These are phyloP conservation scores for Mortierella alpina DNA, from an alignment of 192 early-diverging fungal species.

Conservation along the genomic window DNA sequence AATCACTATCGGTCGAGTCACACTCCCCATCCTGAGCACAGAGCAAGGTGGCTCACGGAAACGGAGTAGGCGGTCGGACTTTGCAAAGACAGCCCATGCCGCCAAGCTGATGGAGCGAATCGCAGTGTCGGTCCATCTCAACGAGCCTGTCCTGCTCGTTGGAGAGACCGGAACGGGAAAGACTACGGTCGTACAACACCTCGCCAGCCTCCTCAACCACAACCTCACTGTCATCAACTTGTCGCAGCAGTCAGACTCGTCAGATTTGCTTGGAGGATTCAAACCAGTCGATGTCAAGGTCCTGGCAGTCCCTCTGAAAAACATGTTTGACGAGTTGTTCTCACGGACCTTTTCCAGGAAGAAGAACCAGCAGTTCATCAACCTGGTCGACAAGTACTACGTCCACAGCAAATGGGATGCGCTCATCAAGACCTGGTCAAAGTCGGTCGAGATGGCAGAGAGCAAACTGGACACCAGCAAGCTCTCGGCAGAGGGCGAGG, in stretches of 20 bases:
- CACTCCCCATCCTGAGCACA: constrained; percentile 51
- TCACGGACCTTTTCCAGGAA: constrained; percentile 86
- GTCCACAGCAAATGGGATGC: constrained; percentile 86
- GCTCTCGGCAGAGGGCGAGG: constrained; percentile 45
- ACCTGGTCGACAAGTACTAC: constrained; percentile 78
- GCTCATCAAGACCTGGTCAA: constrained; percentile 77
- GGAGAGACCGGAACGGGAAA: constrained; percentile 99
- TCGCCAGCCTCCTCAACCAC: constrained; percentile 81
- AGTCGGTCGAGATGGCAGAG: constrained; percentile 84
- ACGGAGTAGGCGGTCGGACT: constrained; percentile 63
- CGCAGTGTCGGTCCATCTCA: constrained; percentile 80
- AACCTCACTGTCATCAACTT: constrained; percentile 94
- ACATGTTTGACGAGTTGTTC: constrained; percentile 90
- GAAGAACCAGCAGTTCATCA: constrained; percentile 88
- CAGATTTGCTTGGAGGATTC: constrained; percentile 96
- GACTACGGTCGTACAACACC: constrained; percentile 93
- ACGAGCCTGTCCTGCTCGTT: constrained; percentile 89
- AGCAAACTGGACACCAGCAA: constrained; percentile 52
- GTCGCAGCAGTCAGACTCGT: constrained; percentile 94
- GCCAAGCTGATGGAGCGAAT: constrained; percentile 87
- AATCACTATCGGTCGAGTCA: constrained; percentile 68
- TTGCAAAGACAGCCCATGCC: constrained; percentile 90
- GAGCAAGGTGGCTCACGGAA: constrained; percentile 49
- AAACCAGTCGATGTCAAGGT: constrained; percentile 91
- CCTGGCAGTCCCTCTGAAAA: constrained; percentile 82